Evolutionary conservation across 2,329 filamentous ascomycete species (phyloP).

Genomic region (Phoma sp.): DNA sequence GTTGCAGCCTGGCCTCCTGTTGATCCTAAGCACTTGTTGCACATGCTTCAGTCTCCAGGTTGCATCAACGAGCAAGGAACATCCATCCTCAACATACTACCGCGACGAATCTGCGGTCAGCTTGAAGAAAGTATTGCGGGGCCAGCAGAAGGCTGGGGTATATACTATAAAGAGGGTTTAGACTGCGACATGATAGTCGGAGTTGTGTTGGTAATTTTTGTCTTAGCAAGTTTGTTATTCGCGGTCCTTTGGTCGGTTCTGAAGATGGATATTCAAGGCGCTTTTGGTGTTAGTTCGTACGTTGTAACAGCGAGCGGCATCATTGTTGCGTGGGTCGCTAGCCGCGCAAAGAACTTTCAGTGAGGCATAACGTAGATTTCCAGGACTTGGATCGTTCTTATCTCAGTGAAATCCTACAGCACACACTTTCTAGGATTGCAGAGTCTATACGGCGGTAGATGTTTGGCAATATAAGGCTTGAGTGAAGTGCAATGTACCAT

Average conservation of each 20-base stretch:
- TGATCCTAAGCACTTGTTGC: not conserved
- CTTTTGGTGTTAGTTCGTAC: constrained; percentile 31
- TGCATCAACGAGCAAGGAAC: constrained; percentile 19
- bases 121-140: constrained; percentile 21
- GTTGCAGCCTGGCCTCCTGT: not conserved
- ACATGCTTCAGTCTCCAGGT: not conserved
- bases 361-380: not conserved
- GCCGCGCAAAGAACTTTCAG: not conserved
- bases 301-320: constrained; percentile 7
- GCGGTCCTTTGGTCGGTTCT: constrained; percentile 28
- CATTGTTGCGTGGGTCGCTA: not conserved
- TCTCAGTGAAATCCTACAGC: no score
- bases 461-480: no score
- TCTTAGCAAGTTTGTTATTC: constrained; percentile 28
- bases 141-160: constrained; percentile 33
- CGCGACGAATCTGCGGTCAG: not conserved
- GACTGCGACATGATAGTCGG: constrained; percentile 22
- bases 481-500: no score
- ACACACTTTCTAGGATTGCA: no score
- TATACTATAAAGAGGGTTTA: constrained; percentile 31
- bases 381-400: no score
- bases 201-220: constrained; percentile 21
- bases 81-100: constrained; percentile 30
- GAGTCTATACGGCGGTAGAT: no score
- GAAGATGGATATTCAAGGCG: constrained; percentile 32